Evolutionary conservation across 1,284 basidiomycete species (phyloP).

Genomic region (Tetrapyrgos nigripes): DNA sequence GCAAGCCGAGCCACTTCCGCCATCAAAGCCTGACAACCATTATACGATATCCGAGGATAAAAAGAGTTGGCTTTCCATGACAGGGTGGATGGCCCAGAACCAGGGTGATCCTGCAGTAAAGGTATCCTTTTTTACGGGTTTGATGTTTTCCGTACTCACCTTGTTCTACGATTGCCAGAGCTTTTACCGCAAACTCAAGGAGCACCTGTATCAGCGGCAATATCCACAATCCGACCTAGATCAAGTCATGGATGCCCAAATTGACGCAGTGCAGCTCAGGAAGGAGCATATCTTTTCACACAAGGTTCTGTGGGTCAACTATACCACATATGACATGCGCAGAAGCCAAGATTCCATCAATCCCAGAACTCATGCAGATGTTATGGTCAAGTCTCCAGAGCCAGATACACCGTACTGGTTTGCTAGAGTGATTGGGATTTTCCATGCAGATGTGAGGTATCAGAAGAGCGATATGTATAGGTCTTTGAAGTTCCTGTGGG

Average conservation of each 20-base stretch:
- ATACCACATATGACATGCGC: slow-evolving; percentile 33
- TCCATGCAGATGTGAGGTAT: slow-evolving; percentile 26
- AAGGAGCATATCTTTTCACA: slow-evolving; percentile 22
- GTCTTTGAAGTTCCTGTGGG: slow-evolving; percentile 12
- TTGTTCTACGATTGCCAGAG: slow-evolving; percentile 11
- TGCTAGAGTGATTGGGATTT: slow-evolving; percentile 17
- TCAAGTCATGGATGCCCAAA: slow-evolving; percentile 28
- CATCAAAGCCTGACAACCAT: too few species aligned
- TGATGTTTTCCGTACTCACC: not conserved
- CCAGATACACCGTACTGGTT: slow-evolving; percentile 16
- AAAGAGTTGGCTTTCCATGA: slow-evolving; percentile 29
- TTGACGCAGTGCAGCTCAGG: slow-evolving; percentile 18
- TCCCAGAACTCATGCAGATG: slow-evolving; percentile 14
- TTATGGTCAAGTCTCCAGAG: slow-evolving; percentile 27
- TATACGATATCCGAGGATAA: too few species aligned
- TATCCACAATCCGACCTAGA: slow-evolving; percentile 30
- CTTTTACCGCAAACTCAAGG: slow-evolving; percentile 34
- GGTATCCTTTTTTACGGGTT: not conserved
- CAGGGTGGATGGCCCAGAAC: slow-evolving; percentile 8
- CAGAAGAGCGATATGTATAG: too few species aligned
- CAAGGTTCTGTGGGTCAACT: slow-evolving; percentile 28
- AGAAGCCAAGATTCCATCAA: slow-evolving; percentile 31
- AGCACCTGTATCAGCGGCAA: slow-evolving; percentile 31
- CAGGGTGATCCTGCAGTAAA: not conserved
- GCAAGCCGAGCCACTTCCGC: too few species aligned